phyloP scores from a whole-genome alignment of 106 monocot genomes.

The Allium sativum region DNA sequence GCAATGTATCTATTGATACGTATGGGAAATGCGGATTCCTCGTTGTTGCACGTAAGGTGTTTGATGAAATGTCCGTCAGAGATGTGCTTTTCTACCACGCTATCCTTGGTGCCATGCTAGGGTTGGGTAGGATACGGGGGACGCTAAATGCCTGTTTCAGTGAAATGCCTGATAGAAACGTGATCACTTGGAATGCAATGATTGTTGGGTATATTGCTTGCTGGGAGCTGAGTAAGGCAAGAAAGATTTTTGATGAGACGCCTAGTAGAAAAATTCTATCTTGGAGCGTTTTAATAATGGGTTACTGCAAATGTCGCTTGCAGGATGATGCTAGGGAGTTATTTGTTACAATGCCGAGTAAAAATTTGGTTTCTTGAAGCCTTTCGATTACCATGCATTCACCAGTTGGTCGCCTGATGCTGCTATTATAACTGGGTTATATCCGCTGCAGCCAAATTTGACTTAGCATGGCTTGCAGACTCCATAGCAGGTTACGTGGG shows the following conservation, averaged over 20 bases:
- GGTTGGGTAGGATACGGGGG: slow-evolving; percentile 14
- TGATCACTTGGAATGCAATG: slow-evolving; percentile 40
- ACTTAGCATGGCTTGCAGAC: slow-evolving; percentile 17
- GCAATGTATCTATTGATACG: slow-evolving; percentile 43
- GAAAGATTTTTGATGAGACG: slow-evolving; percentile 32
- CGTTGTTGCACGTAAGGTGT: slow-evolving; percentile 1
- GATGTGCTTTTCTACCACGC: slow-evolving; percentile 40
- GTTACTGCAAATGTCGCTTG: slow-evolving; percentile 25
- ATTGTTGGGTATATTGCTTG: slow-evolving; percentile 38
- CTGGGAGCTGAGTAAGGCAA: slow-evolving; percentile 20
- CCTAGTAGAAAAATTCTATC: slow-evolving; percentile 24
- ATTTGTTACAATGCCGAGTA: slow-evolving; percentile 34
- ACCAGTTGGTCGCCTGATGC: slow-evolving; percentile 36
- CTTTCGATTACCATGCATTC: slow-evolving; percentile 38
- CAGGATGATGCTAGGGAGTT: slow-evolving; percentile 21
- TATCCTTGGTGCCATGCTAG: slow-evolving; percentile 38
- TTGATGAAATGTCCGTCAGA: slow-evolving; percentile 20
- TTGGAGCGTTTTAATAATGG: slow-evolving; percentile 35
- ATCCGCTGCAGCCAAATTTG: slow-evolving; percentile 30
- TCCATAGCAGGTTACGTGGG: slow-evolving; percentile 30
- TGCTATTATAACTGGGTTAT: slow-evolving; percentile 37
- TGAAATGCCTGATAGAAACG: slow-evolving; percentile 23
- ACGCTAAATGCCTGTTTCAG: slow-evolving; percentile 27
- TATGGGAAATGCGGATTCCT: slow-evolving; percentile 34
- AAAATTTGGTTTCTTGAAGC: slow-evolving; percentile 42